Conservation (phyloP, 177 flowering plant genomes). For the Vitis hybrid region DNA sequence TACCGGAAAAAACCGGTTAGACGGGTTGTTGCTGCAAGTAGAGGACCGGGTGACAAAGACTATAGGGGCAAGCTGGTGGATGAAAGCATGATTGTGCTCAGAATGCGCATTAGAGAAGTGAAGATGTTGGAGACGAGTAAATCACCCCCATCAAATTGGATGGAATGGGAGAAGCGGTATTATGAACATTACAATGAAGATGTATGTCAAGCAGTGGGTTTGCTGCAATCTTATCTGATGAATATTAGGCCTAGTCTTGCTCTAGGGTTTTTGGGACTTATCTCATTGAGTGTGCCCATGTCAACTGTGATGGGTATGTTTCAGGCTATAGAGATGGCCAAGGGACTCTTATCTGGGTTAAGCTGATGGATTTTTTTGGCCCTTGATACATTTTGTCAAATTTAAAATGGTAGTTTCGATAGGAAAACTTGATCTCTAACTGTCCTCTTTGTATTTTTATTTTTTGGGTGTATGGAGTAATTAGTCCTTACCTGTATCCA, state of each 20-base stretch:
- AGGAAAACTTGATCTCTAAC: too few relatives aligned
- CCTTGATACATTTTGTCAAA: too few relatives aligned
- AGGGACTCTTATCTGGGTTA: too few relatives aligned
- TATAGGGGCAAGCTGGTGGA: background rate
- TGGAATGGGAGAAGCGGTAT: slow-evolving; percentile 10
- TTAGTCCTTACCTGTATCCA: too few relatives aligned
- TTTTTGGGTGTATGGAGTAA: too few relatives aligned
- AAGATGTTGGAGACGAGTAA: slow-evolving; percentile 4
- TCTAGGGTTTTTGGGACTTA: background rate
- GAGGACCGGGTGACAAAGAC: background rate
- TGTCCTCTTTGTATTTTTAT: too few relatives aligned
- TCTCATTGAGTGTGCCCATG: too few relatives aligned
- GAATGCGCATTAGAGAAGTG: slow-evolving; percentile 7
- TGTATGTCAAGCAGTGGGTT: background rate
- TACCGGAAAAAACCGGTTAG: too few relatives aligned
- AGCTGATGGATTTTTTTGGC: too few relatives aligned
- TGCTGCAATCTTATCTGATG: background rate
- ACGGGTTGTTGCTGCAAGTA: background rate
- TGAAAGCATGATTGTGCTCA: background rate
- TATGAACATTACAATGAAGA: background rate
- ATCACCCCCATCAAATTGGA: slow-evolving; percentile 1
- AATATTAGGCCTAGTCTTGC: slow-evolving; percentile 10
- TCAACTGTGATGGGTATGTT: too few relatives aligned
- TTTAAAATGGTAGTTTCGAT: too few relatives aligned
- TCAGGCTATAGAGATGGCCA: too few relatives aligned